Evolutionary conservation across 805 yeast genomes (phyloP).

Genomic region (Scheffersomyces lignosus): DNA sequence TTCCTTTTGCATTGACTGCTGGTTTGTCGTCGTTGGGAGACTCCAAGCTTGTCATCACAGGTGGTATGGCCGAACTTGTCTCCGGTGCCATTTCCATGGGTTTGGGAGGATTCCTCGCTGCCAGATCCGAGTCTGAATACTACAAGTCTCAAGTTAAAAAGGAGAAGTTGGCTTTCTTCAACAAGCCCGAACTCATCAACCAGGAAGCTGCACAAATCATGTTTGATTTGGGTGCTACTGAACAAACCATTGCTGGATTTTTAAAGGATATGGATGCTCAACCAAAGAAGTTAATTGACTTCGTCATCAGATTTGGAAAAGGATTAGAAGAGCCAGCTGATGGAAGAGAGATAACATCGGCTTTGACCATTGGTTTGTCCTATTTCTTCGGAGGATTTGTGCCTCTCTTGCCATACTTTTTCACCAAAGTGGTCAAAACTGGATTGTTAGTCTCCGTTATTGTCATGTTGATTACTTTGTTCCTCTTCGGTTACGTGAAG

Average conservation of each 20-base stretch:
- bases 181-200: conserved; percentile 62
- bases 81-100: conserved; percentile 99
- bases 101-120: conserved; percentile 94
- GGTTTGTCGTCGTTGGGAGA: conserved; percentile 91
- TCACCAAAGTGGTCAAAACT: conserved; percentile 67
- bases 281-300: conserved; percentile 80
- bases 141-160: conserved; percentile 68
- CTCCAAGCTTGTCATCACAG: conserved; percentile 87
- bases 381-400: conserved; percentile 92
- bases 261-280: conserved; percentile 74
- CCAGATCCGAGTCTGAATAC: conserved; percentile 81
- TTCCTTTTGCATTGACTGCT: conserved; percentile 98
- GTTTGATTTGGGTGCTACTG: conserved; percentile 69
- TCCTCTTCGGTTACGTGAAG: conserved; percentile 83
- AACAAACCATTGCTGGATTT: conserved; percentile 71
- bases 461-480: conserved; percentile 83
- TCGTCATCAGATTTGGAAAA: conserved; percentile 82
- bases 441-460: conserved; percentile 76
- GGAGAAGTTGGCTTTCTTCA: conserved; percentile 68
- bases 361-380: conserved; percentile 84
- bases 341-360: conserved; percentile 84
- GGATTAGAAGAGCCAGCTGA: conserved; percentile 97
- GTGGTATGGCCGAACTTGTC: conserved; percentile 96
- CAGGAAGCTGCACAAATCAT: conserved; percentile 81
- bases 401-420: conserved; percentile 89